Percentiles rank a stretch among this genome's conserved stretches.
phyloP scores from a whole-genome alignment of 148 eudicot species.

The Amaranthus palmeri region DNA sequence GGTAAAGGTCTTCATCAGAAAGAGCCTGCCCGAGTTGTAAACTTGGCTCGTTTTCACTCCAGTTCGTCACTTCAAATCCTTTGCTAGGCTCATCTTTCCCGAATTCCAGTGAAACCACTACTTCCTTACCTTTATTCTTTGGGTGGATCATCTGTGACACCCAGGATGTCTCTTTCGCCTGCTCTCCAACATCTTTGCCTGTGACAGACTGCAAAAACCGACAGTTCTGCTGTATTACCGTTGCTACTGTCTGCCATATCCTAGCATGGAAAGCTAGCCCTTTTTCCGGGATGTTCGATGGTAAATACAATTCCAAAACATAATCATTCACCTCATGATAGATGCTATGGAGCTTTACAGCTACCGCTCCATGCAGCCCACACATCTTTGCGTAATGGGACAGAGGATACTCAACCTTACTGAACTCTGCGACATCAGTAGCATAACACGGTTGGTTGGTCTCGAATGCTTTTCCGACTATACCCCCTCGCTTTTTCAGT shows the following conservation, averaged over 20 bases:
- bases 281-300: conserved; percentile 41
- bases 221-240: conserved; percentile 41
- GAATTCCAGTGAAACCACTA: conserved; percentile 37
- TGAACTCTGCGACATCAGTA: conserved; percentile 53
- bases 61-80: conserved; percentile 42
- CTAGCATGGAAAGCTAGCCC: conserved; percentile 30
- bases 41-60: conserved; percentile 28
- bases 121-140: conserved; percentile 50
- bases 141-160: conserved; percentile 40
- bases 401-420: conserved; percentile 67
- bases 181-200: conserved; percentile 34
- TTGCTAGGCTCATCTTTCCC: conserved; percentile 44
- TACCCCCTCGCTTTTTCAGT: conserved; percentile 54
- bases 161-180: conserved; percentile 42
- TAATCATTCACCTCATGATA: conserved; percentile 39
- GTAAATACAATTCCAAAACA: conserved; percentile 76
- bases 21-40: conserved; percentile 25
- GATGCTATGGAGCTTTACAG: conserved; percentile 53
- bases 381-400: conserved; percentile 72
- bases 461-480: conserved; percentile 66
- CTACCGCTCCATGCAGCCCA: conserved; percentile 54
- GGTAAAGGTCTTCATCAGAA: conserved; percentile 31
- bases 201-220: conserved; percentile 44
- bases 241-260: conserved; percentile 45
- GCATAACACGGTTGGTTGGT: conserved; percentile 68